Conservation (phyloP, 1,284 basidiomycete species). For the Ceratobasidium sp. region DNA sequence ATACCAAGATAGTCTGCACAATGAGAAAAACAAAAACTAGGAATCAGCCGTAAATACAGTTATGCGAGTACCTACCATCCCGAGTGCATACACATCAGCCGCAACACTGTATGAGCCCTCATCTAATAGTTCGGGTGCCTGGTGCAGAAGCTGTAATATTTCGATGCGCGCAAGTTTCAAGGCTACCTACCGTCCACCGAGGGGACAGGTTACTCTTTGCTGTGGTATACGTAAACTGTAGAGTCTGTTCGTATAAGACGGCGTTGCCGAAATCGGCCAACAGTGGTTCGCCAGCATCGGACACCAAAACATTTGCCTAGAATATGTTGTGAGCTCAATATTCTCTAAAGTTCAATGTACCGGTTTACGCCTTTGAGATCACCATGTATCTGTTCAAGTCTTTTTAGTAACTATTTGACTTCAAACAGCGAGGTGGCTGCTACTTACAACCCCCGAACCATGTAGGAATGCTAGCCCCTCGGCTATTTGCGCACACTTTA, state of each 20-base stretch:
- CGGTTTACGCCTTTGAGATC: constrained; percentile 16
- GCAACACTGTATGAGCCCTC: background rate
- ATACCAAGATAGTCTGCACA: constrained; percentile 5
- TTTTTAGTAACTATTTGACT: background rate
- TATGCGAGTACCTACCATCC: background rate
- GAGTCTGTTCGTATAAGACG: background rate
- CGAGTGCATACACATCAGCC: constrained; percentile 24
- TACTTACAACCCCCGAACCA: background rate
- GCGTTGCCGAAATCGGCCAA: constrained; percentile 26
- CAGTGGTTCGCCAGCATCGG: background rate
- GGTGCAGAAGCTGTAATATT: background rate
- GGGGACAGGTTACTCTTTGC: background rate
- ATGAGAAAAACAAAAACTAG: background rate
- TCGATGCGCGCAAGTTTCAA: background rate
- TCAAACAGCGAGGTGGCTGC: background rate
- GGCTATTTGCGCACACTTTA: background rate
- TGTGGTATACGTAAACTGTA: constrained; percentile 10
- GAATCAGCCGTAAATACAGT: no score
- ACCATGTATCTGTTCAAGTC: constrained; percentile 5
- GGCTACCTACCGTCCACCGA: constrained; percentile 12
- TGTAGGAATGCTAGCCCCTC: constrained; percentile 13
- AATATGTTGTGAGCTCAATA: background rate
- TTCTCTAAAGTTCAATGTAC: background rate
- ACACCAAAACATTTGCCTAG: constrained; percentile 19
- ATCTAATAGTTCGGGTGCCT: constrained; percentile 1